Conservation (phyloP, 1,284 basidiomycete species). For the Hortiboletus rubellus region DNA sequence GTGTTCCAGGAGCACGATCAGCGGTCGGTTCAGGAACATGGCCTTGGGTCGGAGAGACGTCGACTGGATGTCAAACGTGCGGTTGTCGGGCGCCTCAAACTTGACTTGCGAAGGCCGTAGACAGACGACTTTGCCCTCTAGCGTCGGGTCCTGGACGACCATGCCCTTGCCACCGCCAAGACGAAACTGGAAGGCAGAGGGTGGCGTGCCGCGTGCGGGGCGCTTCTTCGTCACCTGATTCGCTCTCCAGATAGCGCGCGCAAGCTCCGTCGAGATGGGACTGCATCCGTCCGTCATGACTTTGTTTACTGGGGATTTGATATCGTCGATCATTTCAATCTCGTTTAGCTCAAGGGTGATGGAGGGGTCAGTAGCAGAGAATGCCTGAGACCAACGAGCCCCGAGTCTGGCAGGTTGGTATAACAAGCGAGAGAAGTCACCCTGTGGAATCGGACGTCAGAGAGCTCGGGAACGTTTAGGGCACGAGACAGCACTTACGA, state of each 20-base stretch:
- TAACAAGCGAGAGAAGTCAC: slow-evolving; percentile 38
- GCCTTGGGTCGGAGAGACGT: slow-evolving; percentile 41
- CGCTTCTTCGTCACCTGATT: slow-evolving; percentile 25
- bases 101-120: slow-evolving; percentile 51
- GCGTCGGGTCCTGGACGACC: slow-evolving; percentile 43
- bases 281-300: slow-evolving; percentile 52
- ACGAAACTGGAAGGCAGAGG: slow-evolving; percentile 44
- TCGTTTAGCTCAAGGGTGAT: slow-evolving; percentile 37
- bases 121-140: slow-evolving; percentile 37
- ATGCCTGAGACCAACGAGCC: slow-evolving; percentile 55
- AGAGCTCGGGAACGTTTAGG: not conserved
- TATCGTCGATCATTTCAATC: slow-evolving; percentile 34
- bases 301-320: slow-evolving; percentile 21
- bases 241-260: slow-evolving; percentile 35
- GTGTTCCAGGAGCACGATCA: slow-evolving; percentile 48
- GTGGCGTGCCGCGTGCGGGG: slow-evolving; percentile 19
- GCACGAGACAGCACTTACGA: slow-evolving; percentile 27
- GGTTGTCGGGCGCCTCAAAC: slow-evolving; percentile 42
- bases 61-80: slow-evolving; percentile 48
- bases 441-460: slow-evolving; percentile 29
- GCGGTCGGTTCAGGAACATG: slow-evolving; percentile 44
- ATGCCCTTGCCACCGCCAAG: slow-evolving; percentile 48
- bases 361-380: slow-evolving; percentile 49
- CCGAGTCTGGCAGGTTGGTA: slow-evolving; percentile 47
- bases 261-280: slow-evolving; percentile 41